Percentiles rank a stretch among this genome's conserved stretches.
Evolutionary conservation across 768 basidiomycete genomes (phyloP).

Genomic region (Leccinum disarticulatum): DNA sequence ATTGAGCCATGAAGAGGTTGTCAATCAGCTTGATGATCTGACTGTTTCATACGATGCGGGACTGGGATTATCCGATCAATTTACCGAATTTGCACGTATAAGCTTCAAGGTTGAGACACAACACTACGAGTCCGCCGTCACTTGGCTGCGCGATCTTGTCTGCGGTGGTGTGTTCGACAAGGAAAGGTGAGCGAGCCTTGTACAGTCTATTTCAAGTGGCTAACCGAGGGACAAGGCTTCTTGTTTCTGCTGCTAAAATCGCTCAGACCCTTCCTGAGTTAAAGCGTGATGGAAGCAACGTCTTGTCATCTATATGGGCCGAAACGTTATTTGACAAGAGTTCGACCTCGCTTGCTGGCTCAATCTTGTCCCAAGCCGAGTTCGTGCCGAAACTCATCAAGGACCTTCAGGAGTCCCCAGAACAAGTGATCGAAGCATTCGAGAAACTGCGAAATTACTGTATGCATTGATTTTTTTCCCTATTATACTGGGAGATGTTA

Average conservation of each 20-base stretch:
- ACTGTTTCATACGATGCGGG: constrained; percentile 84
- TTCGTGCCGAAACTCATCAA: constrained; percentile 75
- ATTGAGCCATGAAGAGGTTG: constrained; percentile 84
- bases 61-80: constrained; percentile 62
- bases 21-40: constrained; percentile 86
- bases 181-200: constrained; percentile 55
- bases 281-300: constrained; percentile 85
- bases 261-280: constrained; percentile 87
- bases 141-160: constrained; percentile 83
- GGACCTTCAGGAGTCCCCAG: constrained; percentile 70
- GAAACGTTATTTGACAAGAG: constrained; percentile 64
- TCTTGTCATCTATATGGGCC: constrained; percentile 69
- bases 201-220: background rate
- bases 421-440: constrained; percentile 68
- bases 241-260: constrained; percentile 83
- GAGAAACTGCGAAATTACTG: constrained; percentile 68
- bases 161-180: constrained; percentile 74
- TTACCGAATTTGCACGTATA: constrained; percentile 73
- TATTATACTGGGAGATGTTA: background rate
- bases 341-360: constrained; percentile 66
- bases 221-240: constrained; percentile 51
- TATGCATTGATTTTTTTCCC: constrained; percentile 40
- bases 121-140: constrained; percentile 77
- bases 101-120: constrained; percentile 82
- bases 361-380: constrained; percentile 72